Conservation (phyloP, 495 filamentous ascomycete species). For the Neurospora sp. region DNA sequence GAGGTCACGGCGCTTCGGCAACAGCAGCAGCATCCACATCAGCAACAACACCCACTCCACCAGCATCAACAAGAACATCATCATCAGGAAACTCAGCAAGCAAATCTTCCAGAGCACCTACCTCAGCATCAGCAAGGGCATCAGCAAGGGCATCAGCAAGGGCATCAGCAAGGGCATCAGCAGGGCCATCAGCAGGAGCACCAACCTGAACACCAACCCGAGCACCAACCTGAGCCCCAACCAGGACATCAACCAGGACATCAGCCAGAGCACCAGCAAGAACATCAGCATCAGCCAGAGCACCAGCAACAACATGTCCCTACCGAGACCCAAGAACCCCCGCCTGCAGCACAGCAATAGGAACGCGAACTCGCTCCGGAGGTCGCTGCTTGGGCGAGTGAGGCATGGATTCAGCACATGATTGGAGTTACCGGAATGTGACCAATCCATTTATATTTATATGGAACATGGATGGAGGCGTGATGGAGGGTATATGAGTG, state of each 20-base stretch:
- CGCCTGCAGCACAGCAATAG: not conserved
- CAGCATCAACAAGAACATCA: not conserved
- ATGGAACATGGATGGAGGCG: not conserved
- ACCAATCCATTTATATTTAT: not conserved
- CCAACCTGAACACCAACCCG: not conserved
- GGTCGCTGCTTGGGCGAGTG: not conserved
- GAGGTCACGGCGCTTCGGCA: conserved; percentile 17
- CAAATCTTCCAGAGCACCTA: not conserved
- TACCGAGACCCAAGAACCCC: not conserved
- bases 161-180: not conserved
- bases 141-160: no score
- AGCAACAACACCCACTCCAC: not conserved
- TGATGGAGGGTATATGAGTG: not conserved
- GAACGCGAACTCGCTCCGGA: not conserved
- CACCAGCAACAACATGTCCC: not conserved
- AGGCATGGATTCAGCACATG: not conserved
- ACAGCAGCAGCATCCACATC: conserved; percentile 2
- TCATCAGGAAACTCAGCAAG: not conserved
- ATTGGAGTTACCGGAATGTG: not conserved
- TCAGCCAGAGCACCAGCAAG: not conserved
- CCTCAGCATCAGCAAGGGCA: not conserved
- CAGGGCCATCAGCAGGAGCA: not conserved
- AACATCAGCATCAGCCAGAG: not conserved
- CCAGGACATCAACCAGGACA: not conserved
- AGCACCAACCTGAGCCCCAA: not conserved